phyloP scores from a whole-genome alignment of 2,329 filamentous ascomycete genomes.

The Malbranchea zuffiana region DNA sequence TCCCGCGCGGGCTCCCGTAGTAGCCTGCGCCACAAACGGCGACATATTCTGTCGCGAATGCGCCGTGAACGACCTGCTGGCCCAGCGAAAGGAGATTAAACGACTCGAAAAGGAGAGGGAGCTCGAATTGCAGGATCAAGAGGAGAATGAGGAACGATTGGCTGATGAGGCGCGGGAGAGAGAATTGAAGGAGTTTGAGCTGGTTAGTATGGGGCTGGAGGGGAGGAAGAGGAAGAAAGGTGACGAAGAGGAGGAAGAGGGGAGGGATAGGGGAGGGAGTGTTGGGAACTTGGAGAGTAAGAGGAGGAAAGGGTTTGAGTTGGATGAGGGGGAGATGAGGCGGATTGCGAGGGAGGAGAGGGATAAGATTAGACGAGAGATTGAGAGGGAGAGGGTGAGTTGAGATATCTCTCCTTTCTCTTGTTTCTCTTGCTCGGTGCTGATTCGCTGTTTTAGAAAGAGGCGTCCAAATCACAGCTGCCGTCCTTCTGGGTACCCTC shows the following conservation, averaged over 20 bases:
- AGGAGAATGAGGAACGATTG: conserved; percentile 48
- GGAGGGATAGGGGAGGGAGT: conserved; percentile 21
- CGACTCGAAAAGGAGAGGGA: conserved; percentile 59
- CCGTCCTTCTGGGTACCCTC: conserved; percentile 92
- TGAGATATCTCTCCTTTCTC: background rate
- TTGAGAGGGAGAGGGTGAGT: conserved; percentile 60
- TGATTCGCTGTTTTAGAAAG: conserved; percentile 20
- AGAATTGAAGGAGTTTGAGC: conserved; percentile 72
- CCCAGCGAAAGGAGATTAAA: conserved; percentile 85
- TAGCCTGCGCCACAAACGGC: conserved; percentile 64
- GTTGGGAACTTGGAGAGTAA: conserved; percentile 31
- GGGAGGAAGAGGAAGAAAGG: conserved; percentile 23
- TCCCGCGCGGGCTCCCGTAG: conserved; percentile 69
- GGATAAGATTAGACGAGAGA: conserved; percentile 55
- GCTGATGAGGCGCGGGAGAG: conserved; percentile 60
- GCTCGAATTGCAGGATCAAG: conserved; percentile 49
- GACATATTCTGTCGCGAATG: conserved; percentile 96
- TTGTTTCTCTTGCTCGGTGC: background rate
- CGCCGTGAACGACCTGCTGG: conserved; percentile 77
- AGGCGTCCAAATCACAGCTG: conserved; percentile 55
- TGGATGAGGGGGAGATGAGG: conserved; percentile 65
- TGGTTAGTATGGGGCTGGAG: conserved; percentile 59
- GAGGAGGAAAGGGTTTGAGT: conserved; percentile 67
- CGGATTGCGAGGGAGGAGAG: conserved; percentile 60
- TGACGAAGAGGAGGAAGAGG: conserved; percentile 20